Evolutionary conservation across 208 protist species (phyloP).

Genomic region (Herpetomonas tarakana): DNA sequence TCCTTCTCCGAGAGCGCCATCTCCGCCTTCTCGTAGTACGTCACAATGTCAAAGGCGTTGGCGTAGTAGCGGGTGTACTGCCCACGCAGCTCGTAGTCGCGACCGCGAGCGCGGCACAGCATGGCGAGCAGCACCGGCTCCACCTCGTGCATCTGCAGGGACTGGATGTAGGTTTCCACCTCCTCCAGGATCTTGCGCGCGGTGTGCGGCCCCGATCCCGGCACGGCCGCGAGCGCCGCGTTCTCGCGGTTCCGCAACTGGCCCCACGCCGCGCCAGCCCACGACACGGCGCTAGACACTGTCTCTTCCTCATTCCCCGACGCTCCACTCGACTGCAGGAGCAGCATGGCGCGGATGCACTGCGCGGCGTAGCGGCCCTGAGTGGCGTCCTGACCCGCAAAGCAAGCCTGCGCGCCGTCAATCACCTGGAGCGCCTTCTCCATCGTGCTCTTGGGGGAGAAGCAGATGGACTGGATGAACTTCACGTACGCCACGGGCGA

Average conservation of each 20-base stretch:
- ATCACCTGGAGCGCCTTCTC: slow-evolving; percentile 66
- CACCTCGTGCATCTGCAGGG: slow-evolving; percentile 83
- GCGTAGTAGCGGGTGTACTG: slow-evolving; percentile 83
- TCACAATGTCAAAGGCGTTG: slow-evolving; percentile 81
- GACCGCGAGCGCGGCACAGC: slow-evolving; percentile 68
- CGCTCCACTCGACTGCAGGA: slow-evolving; percentile 44
- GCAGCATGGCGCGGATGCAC: slow-evolving; percentile 83
- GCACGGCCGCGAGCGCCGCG: slow-evolving; percentile 24
- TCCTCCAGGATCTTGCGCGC: slow-evolving; percentile 75
- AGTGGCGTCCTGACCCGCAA: slow-evolving; percentile 35
- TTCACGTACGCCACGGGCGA: slow-evolving; percentile 85
- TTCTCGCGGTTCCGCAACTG: not conserved
- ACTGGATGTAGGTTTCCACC: slow-evolving; percentile 57
- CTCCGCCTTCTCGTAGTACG: slow-evolving; percentile 71
- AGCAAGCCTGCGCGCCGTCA: slow-evolving; percentile 46
- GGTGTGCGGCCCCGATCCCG: slow-evolving; percentile 44
- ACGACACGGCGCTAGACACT: not conserved
- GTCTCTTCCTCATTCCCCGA: not conserved
- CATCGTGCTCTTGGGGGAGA: slow-evolving; percentile 57
- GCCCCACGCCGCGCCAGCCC: not conserved
- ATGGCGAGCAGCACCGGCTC: slow-evolving; percentile 76
- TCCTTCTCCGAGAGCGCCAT: slow-evolving; percentile 65
- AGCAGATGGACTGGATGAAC: slow-evolving; percentile 72
- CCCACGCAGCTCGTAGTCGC: slow-evolving; percentile 80
- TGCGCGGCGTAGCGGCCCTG: slow-evolving; percentile 62